Conservation (phyloP, 495 filamentous ascomycete genomes). For the Parachaetomium inaequale region DNA sequence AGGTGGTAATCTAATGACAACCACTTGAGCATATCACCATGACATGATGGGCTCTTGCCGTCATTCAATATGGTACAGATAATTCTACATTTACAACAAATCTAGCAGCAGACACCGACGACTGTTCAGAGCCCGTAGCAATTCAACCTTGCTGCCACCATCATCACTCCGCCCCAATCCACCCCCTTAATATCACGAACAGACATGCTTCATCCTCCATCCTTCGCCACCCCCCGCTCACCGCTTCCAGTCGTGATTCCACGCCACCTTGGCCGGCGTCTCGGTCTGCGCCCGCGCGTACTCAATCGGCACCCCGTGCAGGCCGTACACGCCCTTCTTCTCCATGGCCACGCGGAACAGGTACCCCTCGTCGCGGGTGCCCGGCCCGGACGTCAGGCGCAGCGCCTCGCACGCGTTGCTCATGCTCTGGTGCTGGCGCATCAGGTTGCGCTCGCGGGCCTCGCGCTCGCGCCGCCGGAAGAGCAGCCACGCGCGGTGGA, state of each 20-base stretch:
- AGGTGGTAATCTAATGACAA: background rate
- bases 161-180: background rate
- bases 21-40: background rate
- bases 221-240: conserved; percentile 8
- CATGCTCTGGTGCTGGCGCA: conserved; percentile 76
- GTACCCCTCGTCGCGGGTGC: conserved; percentile 62
- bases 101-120: background rate
- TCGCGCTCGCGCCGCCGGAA: conserved; percentile 61
- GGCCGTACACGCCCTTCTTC: conserved; percentile 71
- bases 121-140: background rate
- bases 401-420: conserved; percentile 75
- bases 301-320: conserved; percentile 72
- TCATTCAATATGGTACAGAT: conserved; percentile 6
- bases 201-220: background rate
- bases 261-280: conserved; percentile 63
- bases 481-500: conserved; percentile 90
- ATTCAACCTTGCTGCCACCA: background rate
- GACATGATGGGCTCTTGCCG: background rate
- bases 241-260: conserved; percentile 71
- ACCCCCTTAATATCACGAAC: background rate
- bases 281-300: conserved; percentile 82
- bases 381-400: conserved; percentile 59
- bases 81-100: conserved; percentile 8
- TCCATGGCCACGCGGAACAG: conserved; percentile 80
- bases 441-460: conserved; percentile 57